Base-by-base conservation (phyloP, 305 asterid genomes). In the Fraxinus sp. region DNA sequence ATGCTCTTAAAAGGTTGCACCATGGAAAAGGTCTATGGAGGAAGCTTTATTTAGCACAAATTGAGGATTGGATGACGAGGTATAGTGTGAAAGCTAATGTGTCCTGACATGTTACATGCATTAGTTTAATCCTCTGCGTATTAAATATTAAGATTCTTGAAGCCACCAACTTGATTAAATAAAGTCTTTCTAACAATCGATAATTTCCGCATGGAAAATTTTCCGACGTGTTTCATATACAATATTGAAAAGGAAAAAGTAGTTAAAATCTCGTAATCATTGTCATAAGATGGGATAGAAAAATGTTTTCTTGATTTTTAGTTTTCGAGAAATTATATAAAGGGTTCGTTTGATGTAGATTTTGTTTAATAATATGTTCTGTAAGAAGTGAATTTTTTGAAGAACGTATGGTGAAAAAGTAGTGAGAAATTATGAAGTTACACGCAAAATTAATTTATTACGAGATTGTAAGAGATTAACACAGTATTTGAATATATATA, bases 1-100 rank as follows among this genome's bases (percentile, higher is more conserved):
- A 8, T 68, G 7, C 22, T 68, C 11, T 68, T 68, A 9, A 83
- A 57, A 78, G 86, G 89, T 84, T 85, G 32, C 76, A 80, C 36
- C 30, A 55, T 83, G 55, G 37, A 44, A 85, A 84, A 86, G 64
- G 41, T 16, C 88, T 78, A 84, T 74, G 57, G 83, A 71, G 68
- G 91, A 87, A 89, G 89, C 66, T 81, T 78, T 82, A 79, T 83
- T 74, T 74, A 35, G 87, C 84, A 77, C 77, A 64, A 78, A 8
- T 64, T 70, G 18, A n/a, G 72, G 76, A 70, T 20, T 44, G 73
- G 78, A n/a, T 57, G 80, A 71, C 70, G 78, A 75, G 82, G 86
- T 70, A 85, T 81, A 86, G 80, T 85, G 87, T 81, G 89, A 85
- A 86, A 86, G 87, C 89, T 82, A 79, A 35, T 6, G 32, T 35